These are phyloP conservation scores for Gracilaria domingensis DNA, from an alignment of 23 red algal genomes.

Conservation along the genomic window DNA sequence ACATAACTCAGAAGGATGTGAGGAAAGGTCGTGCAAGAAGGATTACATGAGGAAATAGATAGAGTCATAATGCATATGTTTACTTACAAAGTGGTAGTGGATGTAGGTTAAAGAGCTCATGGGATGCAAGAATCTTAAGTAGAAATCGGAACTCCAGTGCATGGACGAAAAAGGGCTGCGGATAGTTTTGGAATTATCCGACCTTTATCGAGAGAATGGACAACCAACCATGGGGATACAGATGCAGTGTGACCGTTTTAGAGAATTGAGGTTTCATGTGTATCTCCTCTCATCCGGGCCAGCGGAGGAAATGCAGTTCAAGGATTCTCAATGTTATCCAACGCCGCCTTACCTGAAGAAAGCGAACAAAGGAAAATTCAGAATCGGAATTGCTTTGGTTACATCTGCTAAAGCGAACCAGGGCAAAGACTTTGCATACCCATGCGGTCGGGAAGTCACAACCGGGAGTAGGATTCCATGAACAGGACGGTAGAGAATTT, in stretches of 20 bases:
- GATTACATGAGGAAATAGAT: not conserved
- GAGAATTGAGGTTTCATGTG: not conserved
- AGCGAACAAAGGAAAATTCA: constrained; percentile 11
- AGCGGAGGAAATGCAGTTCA: constrained; percentile 9
- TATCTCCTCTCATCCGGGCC: not conserved
- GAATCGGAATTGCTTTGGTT: not conserved
- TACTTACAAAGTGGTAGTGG: no score
- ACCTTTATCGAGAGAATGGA: not conserved
- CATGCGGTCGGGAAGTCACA: constrained; percentile 4
- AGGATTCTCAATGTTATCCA: constrained; percentile 16
- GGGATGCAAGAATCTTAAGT: no score
- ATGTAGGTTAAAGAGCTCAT: no score
- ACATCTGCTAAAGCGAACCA: not conserved
- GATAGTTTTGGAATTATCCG: constrained; percentile 5
- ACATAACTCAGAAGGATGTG: not conserved
- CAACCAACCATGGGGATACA: constrained; percentile 12
- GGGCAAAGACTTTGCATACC: constrained; percentile 11
- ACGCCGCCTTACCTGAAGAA: not conserved
- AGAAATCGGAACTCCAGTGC: no score
- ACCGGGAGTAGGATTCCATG: not conserved
- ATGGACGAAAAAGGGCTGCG: not conserved
- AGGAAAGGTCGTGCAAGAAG: not conserved
- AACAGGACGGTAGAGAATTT: constrained; percentile 1
- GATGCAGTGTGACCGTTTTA: not conserved
- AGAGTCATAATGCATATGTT: no score